phyloP scores from a whole-genome alignment of 805 yeast species.

The Suhomyces xylopsoci region DNA sequence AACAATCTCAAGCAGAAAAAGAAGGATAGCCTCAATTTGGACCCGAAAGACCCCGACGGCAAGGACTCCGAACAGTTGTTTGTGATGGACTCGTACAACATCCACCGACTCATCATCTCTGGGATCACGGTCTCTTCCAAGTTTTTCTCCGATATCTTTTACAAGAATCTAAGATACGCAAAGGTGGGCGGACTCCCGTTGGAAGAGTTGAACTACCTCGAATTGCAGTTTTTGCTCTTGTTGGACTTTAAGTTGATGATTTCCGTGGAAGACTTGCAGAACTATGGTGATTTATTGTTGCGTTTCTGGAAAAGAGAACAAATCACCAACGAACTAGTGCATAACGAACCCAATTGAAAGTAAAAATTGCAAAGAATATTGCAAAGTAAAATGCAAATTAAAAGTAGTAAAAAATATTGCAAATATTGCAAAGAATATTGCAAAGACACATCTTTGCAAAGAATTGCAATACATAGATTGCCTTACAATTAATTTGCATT shows the following conservation, averaged over 20 bases:
- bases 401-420: too few species aligned
- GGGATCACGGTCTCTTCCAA: conserved; percentile 95
- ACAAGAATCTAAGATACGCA: conserved; percentile 91
- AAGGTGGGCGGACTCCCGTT: conserved; percentile 93
- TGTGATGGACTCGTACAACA: conserved; percentile 94
- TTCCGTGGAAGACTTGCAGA: conserved; percentile 83
- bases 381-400: too few species aligned
- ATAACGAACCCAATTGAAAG: not conserved
- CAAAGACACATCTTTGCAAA: too few species aligned
- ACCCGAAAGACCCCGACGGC: conserved; percentile 12
- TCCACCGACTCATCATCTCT: conserved; percentile 88
- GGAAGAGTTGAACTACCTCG: conserved; percentile 89
- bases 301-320: conserved; percentile 82
- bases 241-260: conserved; percentile 86
- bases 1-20: conserved; percentile 41
- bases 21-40: conserved; percentile 18
- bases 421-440: too few species aligned
- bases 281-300: conserved; percentile 81
- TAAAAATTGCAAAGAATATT: too few species aligned
- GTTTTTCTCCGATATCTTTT: conserved; percentile 90
- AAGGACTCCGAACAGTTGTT: conserved; percentile 55
- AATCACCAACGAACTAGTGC: conserved; percentile 35
- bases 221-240: conserved; percentile 79
- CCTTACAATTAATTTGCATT: too few species aligned
- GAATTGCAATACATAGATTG: too few species aligned